Evolutionary conservation across 306 rosid genomes (phyloP).

Genomic region (Sicyos edulis): DNA sequence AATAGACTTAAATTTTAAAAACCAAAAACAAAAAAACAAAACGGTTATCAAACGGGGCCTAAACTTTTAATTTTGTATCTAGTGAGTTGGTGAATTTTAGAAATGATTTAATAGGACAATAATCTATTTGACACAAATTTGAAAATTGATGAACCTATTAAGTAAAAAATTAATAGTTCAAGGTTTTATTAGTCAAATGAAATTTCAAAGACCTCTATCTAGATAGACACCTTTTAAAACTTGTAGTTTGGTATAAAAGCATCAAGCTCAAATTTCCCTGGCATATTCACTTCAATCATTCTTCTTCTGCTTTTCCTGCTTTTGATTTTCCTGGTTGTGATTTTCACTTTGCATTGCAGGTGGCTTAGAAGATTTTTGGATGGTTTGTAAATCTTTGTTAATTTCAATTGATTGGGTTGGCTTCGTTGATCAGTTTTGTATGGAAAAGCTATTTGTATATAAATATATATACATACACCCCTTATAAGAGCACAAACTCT

Average conservation of each 20-base stretch:
- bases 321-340: not conserved
- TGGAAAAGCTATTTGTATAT: not conserved
- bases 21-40: no score
- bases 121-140: not conserved
- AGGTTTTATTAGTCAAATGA: not conserved
- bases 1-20: no score
- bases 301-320: not conserved
- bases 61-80: no score
- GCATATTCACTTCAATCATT: not conserved
- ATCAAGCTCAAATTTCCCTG: not conserved
- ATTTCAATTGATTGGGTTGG: slow-evolving; percentile 12
- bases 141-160: not conserved
- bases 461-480: not conserved
- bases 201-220: not conserved
- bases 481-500: not conserved
- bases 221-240: not conserved
- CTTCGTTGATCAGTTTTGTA: slow-evolving; percentile 17
- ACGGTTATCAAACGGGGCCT: no score
- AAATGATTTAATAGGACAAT: not conserved
- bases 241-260: not conserved
- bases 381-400: slow-evolving; percentile 16
- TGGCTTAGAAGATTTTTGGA: slow-evolving; percentile 19
- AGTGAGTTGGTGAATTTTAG: no score
- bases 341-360: slow-evolving; percentile 10
- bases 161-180: no score